These are phyloP conservation scores for Eryngium alpinum DNA, from an alignment of 140 eudicot species.

Conservation along the genomic window DNA sequence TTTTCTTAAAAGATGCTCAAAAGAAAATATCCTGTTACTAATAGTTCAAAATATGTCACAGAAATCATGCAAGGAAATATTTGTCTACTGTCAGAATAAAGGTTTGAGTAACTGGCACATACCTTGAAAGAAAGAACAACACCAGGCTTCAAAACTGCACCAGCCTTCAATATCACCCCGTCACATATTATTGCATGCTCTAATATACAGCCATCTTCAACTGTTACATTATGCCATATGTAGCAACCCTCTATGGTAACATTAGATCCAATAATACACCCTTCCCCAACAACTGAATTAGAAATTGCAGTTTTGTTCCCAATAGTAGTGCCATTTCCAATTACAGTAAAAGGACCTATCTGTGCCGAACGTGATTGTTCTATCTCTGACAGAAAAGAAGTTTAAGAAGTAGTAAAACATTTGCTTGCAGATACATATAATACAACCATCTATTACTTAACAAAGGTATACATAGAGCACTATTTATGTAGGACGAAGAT, in stretches of 20 bases:
- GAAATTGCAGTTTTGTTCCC: slow-evolving; percentile 57
- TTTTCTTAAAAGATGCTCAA: too few relatives aligned
- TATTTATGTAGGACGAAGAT: too few relatives aligned
- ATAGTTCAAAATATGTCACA: too few relatives aligned
- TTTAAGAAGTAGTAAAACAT: background rate
- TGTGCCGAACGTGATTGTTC: slow-evolving; percentile 59
- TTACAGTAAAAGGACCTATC: slow-evolving; percentile 69
- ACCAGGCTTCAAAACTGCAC: slow-evolving; percentile 77
- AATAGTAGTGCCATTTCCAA: slow-evolving; percentile 60
- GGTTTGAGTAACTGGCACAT: slow-evolving; percentile 2
- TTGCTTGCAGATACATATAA: background rate
- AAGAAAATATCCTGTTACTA: too few relatives aligned
- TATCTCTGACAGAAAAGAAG: slow-evolving; percentile 28
- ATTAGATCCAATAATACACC: slow-evolving; percentile 71
- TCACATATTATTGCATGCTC: slow-evolving; percentile 78
- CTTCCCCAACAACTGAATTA: slow-evolving; percentile 80
- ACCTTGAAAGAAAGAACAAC: slow-evolving; percentile 74
- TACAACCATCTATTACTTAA: background rate
- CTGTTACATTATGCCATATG: slow-evolving; percentile 70
- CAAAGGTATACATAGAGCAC: background rate
- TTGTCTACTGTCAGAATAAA: background rate
- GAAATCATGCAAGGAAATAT: background rate
- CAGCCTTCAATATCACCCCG: slow-evolving; percentile 65
- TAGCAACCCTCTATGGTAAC: slow-evolving; percentile 81
- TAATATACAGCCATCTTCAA: slow-evolving; percentile 76